Evolutionary conservation across 1,284 basidiomycete species (phyloP), one percentile per base, ranked within the genome.

Genomic region (Ganoderma meredithae): DNA sequence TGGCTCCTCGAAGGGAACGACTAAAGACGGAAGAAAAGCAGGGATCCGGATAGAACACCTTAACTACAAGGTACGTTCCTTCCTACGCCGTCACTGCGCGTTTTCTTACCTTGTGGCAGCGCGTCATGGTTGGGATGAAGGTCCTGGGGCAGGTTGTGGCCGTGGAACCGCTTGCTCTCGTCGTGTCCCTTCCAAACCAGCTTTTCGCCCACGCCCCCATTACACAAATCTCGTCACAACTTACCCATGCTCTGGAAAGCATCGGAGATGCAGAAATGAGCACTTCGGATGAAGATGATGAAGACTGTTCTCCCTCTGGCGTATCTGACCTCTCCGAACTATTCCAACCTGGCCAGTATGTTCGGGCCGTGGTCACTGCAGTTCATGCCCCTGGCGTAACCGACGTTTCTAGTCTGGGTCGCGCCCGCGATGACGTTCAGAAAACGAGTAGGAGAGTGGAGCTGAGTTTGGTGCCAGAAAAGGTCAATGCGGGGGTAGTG

Each of bases 201-300:
- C 89, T 99, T 53, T 88, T 96, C 72, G 98, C 90, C 4, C 97
- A 99, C 80, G 86, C 99, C 33, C 97, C 98, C 12, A 96, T 99
- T 74, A 99, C 97, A 41, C 91, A 97, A 79, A 89, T 99, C 69
- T 96, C 96, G n/a, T 82, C 87, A 17, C 90, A 94, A 73, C 87
- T 97, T 70, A 99, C 97, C 3, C 75, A 83, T 31, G 83, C 88
- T 19, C 85, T 95, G 36, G 93, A 92, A 73, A 83, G 83, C 43
- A 84, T 88, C 74, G 87, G 89, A 58, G 84, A 87, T 53, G 86
- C 87, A 27, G 85, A 85, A 27, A 83, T 84, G 53, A 80, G 80
- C 43, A 70, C 79, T 17, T 78, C 81, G 10, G 83, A 84, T 19
- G 79, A 86, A 1, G 83, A 85, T 27, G 81, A 82, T 63, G 81